A percentile compares a stretch with the other conserved stretches of the same genome.
Conservation (phyloP, 495 filamentous ascomycete genomes). For the Penicillium malachiteum region DNA sequence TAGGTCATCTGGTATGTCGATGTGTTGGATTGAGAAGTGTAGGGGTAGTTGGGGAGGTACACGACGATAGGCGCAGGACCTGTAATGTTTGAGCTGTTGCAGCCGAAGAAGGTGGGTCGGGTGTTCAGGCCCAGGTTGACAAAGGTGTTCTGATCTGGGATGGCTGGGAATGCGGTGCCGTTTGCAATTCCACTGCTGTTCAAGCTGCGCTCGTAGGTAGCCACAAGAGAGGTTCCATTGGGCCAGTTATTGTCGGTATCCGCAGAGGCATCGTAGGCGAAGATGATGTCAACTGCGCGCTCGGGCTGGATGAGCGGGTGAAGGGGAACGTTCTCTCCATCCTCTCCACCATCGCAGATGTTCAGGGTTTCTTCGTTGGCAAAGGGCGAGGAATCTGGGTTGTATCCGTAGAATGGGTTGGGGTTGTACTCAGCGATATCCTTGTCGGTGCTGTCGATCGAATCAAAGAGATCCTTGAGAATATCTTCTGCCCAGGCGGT, state of each 20-base stretch:
- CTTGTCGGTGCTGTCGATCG: slow-evolving; percentile 55
- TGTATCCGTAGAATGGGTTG: slow-evolving; percentile 81
- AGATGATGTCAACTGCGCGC: slow-evolving; percentile 84
- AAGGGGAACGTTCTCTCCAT: slow-evolving; percentile 84
- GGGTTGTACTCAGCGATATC: slow-evolving; percentile 82
- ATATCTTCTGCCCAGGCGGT: slow-evolving; percentile 47
- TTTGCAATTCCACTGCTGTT: slow-evolving; percentile 60
- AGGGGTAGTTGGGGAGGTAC: slow-evolving; percentile 88
- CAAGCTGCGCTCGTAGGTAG: slow-evolving; percentile 75
- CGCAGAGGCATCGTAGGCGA: slow-evolving; percentile 83
- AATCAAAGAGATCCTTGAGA: slow-evolving; percentile 51
- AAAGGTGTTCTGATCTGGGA: slow-evolving; percentile 85
- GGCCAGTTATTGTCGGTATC: slow-evolving; percentile 79
- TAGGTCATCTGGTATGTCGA: slow-evolving; percentile 69
- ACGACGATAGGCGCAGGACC: slow-evolving; percentile 68
- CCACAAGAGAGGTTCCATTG: slow-evolving; percentile 79
- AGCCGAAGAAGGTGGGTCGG: slow-evolving; percentile 91
- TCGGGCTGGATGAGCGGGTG: slow-evolving; percentile 79
- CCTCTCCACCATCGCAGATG: slow-evolving; percentile 84
- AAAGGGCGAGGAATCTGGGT: slow-evolving; percentile 60
- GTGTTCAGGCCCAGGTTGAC: slow-evolving; percentile 82
- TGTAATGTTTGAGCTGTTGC: slow-evolving; percentile 62
- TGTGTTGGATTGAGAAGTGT: slow-evolving; percentile 67
- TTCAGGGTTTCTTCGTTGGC: slow-evolving; percentile 58
- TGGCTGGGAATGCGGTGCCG: slow-evolving; percentile 77